Evolutionary conservation across 768 basidiomycete species (phyloP).

Genomic region (Kwoniella sp.): DNA sequence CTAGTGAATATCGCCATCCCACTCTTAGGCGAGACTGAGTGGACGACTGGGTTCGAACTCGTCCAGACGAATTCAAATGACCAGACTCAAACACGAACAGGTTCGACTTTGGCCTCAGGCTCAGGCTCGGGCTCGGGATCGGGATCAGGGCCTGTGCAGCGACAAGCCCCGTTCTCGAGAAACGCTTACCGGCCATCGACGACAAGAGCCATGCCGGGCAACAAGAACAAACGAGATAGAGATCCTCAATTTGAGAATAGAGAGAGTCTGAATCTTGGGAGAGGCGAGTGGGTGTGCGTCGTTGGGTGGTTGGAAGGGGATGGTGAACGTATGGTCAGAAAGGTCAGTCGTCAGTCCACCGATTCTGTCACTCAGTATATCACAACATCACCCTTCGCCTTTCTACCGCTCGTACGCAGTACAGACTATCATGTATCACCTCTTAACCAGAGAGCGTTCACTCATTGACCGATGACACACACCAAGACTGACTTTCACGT

Average conservation of each 20-base stretch:
- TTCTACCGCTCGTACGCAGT: no score
- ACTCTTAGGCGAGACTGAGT: constrained; percentile 29
- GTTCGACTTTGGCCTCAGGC: constrained; percentile 24
- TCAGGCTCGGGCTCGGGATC: no score
- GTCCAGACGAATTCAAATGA: no score
- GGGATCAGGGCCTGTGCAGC: no score
- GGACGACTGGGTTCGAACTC: no score
- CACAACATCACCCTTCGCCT: no score
- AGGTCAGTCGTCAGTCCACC: constrained; percentile 22
- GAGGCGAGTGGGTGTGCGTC: constrained; percentile 39
- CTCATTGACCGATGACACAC: no score
- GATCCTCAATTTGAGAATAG: constrained; percentile 22
- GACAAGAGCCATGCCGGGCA: neutral
- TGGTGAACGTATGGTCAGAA: constrained; percentile 9
- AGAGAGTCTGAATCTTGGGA: constrained; percentile 28
- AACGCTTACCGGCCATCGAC: neutral
- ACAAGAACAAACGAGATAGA: neutral
- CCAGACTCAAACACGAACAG: constrained; percentile 28
- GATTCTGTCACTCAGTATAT: no score
- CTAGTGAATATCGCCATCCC: constrained; percentile 37
- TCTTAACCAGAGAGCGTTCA: no score
- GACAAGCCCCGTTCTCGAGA: no score
- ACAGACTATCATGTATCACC: no score
- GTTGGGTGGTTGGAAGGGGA: constrained; percentile 49
- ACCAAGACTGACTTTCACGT: neutral